These are phyloP conservation scores for Colletotrichum navitas DNA, from an alignment of 2,329 filamentous ascomycete species.

Conservation along the genomic window DNA sequence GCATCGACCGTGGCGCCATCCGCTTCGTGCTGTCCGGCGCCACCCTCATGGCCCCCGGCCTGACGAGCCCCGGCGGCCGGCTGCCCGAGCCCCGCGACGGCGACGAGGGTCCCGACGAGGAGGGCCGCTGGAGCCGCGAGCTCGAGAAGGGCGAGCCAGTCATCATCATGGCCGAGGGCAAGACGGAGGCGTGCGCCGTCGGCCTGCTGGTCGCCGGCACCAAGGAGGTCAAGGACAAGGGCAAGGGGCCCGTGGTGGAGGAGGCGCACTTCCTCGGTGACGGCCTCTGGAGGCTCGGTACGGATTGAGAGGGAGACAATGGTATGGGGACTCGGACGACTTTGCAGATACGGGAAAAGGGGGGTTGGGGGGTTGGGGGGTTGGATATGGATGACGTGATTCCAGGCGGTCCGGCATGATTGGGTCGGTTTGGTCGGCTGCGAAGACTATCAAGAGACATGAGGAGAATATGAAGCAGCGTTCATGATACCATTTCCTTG, in stretches of 20 bases:
- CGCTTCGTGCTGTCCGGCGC: constrained; percentile 95
- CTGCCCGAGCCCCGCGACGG: constrained; percentile 71
- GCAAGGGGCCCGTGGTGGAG: constrained; percentile 94
- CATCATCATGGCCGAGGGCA: constrained; percentile 92
- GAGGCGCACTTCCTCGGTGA: constrained; percentile 94
- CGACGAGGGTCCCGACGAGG: constrained; percentile 61
- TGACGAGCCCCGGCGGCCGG: constrained; percentile 86
- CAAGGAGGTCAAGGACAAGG: constrained; percentile 91
- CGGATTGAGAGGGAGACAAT: constrained; percentile 55
- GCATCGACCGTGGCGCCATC: constrained; percentile 95
- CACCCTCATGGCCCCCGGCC: constrained; percentile 93
- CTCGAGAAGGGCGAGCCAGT: constrained; percentile 86
- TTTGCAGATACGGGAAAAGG: neutral
- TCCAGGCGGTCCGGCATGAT: neutral
- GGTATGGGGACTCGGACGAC: neutral
- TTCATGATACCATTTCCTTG: neutral
- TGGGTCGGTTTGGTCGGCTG: neutral
- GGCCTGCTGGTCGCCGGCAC: constrained; percentile 87
- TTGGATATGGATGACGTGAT: neutral
- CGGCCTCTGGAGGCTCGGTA: constrained; percentile 83
- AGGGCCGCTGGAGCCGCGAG: constrained; percentile 73
- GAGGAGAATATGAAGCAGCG: neutral
- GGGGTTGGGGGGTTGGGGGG: neutral
- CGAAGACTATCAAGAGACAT: neutral
- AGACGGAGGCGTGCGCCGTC: constrained; percentile 90